Conservation (phyloP, 495 filamentous ascomycete species). For the Hapsidospora chrysogenum region DNA sequence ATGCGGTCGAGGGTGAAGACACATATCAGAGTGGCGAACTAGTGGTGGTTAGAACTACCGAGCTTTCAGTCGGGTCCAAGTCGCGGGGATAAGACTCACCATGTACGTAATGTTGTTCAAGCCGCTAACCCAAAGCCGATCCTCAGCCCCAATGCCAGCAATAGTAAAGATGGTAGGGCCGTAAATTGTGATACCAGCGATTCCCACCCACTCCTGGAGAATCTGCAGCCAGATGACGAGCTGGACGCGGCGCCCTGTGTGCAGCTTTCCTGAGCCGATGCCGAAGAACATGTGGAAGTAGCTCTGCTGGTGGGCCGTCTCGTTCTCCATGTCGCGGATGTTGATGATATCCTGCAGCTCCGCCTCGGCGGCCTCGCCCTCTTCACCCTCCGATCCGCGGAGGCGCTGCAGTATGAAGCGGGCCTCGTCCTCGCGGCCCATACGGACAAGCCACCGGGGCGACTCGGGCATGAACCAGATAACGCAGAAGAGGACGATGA, state of each 20-base stretch:
- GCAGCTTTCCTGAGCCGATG: conserved; percentile 9
- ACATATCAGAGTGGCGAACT: conserved; percentile 7
- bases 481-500: conserved; percentile 24
- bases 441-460: conserved; percentile 22
- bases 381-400: conserved; percentile 2
- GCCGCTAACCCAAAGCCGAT: conserved; percentile 5
- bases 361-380: neutral
- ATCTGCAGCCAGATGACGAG: conserved; percentile 13
- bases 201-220: conserved; percentile 23
- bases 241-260: conserved; percentile 11
- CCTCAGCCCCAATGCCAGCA: conserved; percentile 6
- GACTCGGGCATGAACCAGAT: conserved; percentile 33
- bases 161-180: conserved; percentile 9
- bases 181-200: conserved; percentile 13
- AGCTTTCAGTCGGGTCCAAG: neutral
- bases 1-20: conserved; percentile 30
- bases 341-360: conserved; percentile 8
- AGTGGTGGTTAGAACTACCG: neutral
- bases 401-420: conserved; percentile 10
- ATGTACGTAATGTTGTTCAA: conserved; percentile 7
- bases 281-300: conserved; percentile 7
- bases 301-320: conserved; percentile 8
- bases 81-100: neutral
- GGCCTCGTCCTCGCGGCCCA: conserved; percentile 12
- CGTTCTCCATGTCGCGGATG: conserved; percentile 4